Evolutionary conservation across 2,329 filamentous ascomycete species (phyloP).

Genomic region (Cladophialophora yegresii): DNA sequence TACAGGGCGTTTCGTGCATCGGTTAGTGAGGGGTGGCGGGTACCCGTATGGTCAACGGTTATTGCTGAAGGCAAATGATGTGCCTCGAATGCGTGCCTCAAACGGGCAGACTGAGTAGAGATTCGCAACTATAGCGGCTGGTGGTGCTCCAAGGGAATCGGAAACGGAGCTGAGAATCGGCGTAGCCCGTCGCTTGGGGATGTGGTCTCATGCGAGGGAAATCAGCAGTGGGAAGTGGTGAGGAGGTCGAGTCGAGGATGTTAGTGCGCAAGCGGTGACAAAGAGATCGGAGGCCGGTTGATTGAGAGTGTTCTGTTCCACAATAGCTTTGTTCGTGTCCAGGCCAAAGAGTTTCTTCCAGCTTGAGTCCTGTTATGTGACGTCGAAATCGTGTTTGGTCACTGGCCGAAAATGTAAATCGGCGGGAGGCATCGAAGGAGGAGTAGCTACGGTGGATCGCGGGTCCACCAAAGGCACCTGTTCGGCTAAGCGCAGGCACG

Average conservation of each 20-base stretch:
- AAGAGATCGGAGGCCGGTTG: neutral
- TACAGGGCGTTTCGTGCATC: slow-evolving; percentile 20
- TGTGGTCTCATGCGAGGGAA: slow-evolving; percentile 16
- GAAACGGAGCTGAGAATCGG: neutral
- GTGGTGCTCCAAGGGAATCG: neutral
- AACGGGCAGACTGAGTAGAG: neutral
- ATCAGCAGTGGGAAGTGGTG: neutral
- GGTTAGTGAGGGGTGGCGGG: slow-evolving; percentile 14
- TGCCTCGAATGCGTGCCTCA: neutral
- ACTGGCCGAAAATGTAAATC: neutral
- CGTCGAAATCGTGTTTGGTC: slow-evolving; percentile 1
- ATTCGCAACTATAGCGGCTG: neutral
- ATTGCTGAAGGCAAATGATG: neutral
- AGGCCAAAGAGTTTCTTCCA: neutral
- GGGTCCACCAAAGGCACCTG: neutral
- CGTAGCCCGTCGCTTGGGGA: slow-evolving; percentile 11
- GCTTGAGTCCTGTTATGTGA: neutral
- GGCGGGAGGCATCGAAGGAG: neutral
- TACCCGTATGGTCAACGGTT: neutral
- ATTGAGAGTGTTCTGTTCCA: neutral
- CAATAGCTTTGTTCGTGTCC: slow-evolving; percentile 1
- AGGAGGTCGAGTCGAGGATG: slow-evolving; percentile 4
- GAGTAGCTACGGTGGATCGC: neutral
- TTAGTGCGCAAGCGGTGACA: neutral
- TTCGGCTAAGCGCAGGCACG: neutral